Conservation (phyloP, 164 flowering plant species). For the Warburgia ugandensis region DNA sequence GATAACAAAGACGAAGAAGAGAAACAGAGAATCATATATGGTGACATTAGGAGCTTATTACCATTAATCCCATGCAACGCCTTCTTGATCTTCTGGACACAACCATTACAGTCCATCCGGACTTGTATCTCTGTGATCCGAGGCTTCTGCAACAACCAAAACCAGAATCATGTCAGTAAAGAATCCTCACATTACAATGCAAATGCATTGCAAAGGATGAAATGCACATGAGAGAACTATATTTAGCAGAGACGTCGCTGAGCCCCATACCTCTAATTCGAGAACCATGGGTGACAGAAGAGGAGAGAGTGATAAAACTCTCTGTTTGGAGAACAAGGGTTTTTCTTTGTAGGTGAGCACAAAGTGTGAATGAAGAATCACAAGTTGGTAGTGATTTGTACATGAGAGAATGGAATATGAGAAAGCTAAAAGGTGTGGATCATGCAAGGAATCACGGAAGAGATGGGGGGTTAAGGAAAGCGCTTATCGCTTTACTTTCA, state of each 20-base stretch:
- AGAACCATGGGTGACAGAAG: slow-evolving; percentile 36
- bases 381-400: slow-evolving; percentile 35
- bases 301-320: background rate
- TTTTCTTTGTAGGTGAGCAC: slow-evolving; percentile 11
- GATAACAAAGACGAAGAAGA: background rate
- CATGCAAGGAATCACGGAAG: slow-evolving; percentile 54
- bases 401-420: slow-evolving; percentile 27
- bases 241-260: background rate
- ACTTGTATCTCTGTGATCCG: slow-evolving; percentile 71
- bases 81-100: slow-evolving; percentile 93
- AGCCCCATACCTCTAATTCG: slow-evolving; percentile 45
- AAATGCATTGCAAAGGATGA: background rate
- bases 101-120: slow-evolving; percentile 96
- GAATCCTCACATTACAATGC: background rate
- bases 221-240: background rate
- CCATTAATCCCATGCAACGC: slow-evolving; percentile 71
- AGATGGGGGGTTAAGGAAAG: background rate
- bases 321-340: slow-evolving; percentile 5
- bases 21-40: background rate
- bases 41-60: slow-evolving; percentile 5
- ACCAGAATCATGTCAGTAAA: background rate
- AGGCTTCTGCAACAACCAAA: slow-evolving; percentile 44
- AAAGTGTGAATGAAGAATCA: slow-evolving; percentile 29
- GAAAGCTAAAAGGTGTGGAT: slow-evolving; percentile 52
- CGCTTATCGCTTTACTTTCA: slow-evolving; percentile 5